These are phyloP conservation scores for Biscogniauxia marginata DNA, from an alignment of 2,329 filamentous ascomycete species.

Conservation along the genomic window DNA sequence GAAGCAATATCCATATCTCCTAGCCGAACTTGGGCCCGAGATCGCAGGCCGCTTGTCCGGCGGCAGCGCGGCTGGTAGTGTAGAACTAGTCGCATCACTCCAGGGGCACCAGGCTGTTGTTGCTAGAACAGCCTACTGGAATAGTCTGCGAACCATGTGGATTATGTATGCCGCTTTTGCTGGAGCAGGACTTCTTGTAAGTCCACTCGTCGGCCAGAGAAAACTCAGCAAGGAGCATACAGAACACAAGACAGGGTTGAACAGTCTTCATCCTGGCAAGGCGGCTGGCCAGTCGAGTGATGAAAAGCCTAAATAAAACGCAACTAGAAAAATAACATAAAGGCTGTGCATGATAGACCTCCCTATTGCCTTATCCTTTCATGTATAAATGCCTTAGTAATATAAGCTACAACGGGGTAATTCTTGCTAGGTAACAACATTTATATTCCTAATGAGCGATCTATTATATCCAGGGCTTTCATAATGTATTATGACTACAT, in stretches of 20 bases:
- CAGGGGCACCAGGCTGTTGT: constrained; percentile 38
- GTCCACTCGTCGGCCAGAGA: constrained; percentile 47
- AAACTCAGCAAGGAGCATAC: constrained; percentile 54
- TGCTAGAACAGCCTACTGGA: constrained; percentile 44
- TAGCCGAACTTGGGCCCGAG: constrained; percentile 47
- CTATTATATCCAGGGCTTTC: too few relatives aligned
- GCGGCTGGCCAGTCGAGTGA: not conserved
- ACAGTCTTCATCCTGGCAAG: constrained; percentile 32
- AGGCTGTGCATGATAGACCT: not conserved
- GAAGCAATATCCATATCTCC: constrained; percentile 48
- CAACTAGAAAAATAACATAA: not conserved
- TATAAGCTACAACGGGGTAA: not conserved
- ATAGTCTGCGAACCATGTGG: constrained; percentile 54
- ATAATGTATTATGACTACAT: not conserved
- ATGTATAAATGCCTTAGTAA: not conserved
- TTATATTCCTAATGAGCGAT: too few relatives aligned
- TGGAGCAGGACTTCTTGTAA: constrained; percentile 45
- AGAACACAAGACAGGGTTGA: constrained; percentile 58
- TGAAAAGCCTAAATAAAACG: not conserved
- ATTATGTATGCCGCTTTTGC: constrained; percentile 54
- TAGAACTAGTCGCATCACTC: constrained; percentile 47
- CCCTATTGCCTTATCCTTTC: not conserved
- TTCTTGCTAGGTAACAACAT: not conserved
- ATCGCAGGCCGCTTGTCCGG: constrained; percentile 48
- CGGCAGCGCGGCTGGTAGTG: constrained; percentile 49